These are phyloP conservation scores for Fusarium sp. DNA, from an alignment of 2,329 filamentous ascomycete genomes.

Conservation along the genomic window DNA sequence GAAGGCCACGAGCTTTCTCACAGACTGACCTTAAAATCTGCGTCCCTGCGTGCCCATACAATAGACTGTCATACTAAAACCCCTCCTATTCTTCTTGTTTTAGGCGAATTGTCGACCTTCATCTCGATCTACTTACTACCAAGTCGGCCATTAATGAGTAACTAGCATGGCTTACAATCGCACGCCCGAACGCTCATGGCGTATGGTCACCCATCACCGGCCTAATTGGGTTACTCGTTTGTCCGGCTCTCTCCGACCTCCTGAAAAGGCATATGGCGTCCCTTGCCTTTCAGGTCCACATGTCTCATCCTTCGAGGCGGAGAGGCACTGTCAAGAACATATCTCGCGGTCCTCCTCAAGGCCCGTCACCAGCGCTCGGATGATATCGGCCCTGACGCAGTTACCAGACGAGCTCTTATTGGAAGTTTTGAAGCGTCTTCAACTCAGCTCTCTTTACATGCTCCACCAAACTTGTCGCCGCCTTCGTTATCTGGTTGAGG, in stretches of 20 bases:
- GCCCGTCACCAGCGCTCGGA: not conserved
- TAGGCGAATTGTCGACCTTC: not conserved
- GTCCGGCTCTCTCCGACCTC: not conserved
- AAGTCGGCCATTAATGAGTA: not conserved
- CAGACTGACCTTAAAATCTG: not conserved
- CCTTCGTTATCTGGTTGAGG: not conserved
- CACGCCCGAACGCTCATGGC: not conserved
- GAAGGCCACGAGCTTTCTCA: not conserved
- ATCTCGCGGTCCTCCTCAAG: not conserved
- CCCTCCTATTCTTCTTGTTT: not conserved
- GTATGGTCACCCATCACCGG: not conserved
- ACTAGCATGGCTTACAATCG: not conserved
- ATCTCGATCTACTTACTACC: not conserved
- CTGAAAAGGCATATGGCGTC: not conserved
- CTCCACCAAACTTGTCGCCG: not conserved
- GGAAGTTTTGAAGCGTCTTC: not conserved
- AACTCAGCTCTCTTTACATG: conserved; percentile 2
- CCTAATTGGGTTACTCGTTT: not conserved
- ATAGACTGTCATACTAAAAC: not conserved
- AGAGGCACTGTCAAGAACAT: not conserved
- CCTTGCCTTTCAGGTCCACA: not conserved
- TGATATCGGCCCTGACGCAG: not conserved
- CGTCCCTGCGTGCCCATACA: not conserved
- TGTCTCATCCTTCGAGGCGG: not conserved
- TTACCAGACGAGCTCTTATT: not conserved